phyloP scores from a whole-genome alignment of 2,329 filamentous ascomycete genomes.

The Talaromyces sp. region DNA sequence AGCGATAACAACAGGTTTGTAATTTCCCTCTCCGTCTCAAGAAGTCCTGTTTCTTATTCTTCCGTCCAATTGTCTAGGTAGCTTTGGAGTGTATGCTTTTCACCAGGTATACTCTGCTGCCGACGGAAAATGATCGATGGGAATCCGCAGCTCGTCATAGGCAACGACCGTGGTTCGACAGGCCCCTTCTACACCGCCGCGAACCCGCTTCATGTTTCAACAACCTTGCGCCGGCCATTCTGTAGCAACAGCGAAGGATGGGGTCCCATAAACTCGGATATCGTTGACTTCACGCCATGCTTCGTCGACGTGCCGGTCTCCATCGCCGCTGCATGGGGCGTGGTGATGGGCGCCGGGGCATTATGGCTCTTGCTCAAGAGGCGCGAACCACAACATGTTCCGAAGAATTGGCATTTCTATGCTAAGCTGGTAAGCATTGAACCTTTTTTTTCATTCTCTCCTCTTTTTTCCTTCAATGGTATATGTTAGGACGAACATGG shows the following conservation, averaged over 20 bases:
- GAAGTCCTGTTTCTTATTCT: background rate
- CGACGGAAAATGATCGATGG: conserved; percentile 27
- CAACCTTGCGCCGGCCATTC: conserved; percentile 58
- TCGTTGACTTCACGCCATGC: conserved; percentile 95
- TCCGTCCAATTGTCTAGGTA: background rate
- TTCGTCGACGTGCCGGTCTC: conserved; percentile 91
- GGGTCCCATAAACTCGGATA: conserved; percentile 81
- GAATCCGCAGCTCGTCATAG: conserved; percentile 24
- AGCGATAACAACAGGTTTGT: background rate
- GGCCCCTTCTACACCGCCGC: conserved; percentile 15
- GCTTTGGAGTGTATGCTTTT: conserved; percentile 6
- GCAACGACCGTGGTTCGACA: conserved; percentile 19
- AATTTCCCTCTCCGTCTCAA: background rate
- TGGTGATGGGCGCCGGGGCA: conserved; percentile 71
- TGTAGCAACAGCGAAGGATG: conserved; percentile 90
- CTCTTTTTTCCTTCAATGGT: background rate
- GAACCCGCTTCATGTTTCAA: conserved; percentile 22
- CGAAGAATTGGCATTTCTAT: conserved; percentile 91
- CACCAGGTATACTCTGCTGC: conserved; percentile 14
- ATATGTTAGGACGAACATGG: background rate
- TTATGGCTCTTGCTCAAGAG: conserved; percentile 74
- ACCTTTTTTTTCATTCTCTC: too few species aligned
- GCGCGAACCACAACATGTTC: conserved; percentile 62
- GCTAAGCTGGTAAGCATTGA: conserved; percentile 70
- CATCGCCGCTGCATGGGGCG: conserved; percentile 70